Evolutionary conservation across 2,329 filamentous ascomycete species (phyloP).

Genomic region (Stagonosporopsis rhizophila): DNA sequence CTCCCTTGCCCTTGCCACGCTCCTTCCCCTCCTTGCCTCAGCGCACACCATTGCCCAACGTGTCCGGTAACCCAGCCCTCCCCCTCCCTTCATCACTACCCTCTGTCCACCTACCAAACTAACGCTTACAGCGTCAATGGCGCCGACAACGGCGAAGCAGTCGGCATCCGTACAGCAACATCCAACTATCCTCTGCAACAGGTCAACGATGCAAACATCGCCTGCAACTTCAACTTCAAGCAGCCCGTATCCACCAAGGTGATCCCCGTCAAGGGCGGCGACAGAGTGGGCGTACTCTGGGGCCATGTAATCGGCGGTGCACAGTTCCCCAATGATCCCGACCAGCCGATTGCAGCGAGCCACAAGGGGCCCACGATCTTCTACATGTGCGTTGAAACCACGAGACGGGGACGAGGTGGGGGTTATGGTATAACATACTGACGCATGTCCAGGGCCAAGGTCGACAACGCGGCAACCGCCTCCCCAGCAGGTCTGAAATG

Average conservation of each 20-base stretch:
- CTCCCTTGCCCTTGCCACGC: conserved; percentile 30
- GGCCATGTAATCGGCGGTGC: conserved; percentile 63
- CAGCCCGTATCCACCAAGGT: conserved; percentile 48
- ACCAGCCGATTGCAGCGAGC: conserved; percentile 58
- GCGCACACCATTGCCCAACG: conserved; percentile 57
- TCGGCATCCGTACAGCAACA: conserved; percentile 58
- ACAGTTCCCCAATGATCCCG: conserved; percentile 55
- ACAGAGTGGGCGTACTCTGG: conserved; percentile 61
- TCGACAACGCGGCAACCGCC: conserved; percentile 50
- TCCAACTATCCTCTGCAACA: conserved; percentile 61
- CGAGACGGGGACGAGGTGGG: neutral
- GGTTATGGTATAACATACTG: neutral
- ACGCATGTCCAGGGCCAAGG: conserved; percentile 40
- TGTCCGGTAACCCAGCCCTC: conserved; percentile 35
- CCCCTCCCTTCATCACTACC: too few relatives aligned
- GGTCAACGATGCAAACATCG: conserved; percentile 55
- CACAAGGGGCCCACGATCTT: conserved; percentile 56
- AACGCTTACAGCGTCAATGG: conserved; percentile 29
- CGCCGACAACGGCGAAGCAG: conserved; percentile 58
- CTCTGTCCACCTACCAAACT: neutral
- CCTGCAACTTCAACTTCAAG: conserved; percentile 56
- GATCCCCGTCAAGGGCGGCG: conserved; percentile 59
- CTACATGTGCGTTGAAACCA: conserved; percentile 39
- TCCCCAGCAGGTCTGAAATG: conserved; percentile 50
- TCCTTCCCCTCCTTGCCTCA: conserved; percentile 43